Conservation (phyloP, 208 protist genomes). For the Crithidia thermophila region DNA sequence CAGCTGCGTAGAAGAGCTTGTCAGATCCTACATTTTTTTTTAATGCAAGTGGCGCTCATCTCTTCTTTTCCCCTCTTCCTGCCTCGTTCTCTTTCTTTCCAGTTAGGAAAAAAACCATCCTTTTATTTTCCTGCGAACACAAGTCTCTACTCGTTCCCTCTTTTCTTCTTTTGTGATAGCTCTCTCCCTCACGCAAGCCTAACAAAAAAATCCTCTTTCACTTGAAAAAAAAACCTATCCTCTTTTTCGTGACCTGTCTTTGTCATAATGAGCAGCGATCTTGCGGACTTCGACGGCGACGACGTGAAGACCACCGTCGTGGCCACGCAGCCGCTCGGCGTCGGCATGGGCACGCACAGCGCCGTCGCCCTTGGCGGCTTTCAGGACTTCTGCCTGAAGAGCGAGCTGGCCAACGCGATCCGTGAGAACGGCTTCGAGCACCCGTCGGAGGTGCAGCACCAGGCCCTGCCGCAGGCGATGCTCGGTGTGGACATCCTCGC, state of each 20-base stretch:
- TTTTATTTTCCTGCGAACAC: too few relatives aligned
- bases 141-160: too few relatives aligned
- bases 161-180: too few relatives aligned
- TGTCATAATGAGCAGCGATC: constrained; percentile 70
- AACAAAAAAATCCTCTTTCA: too few relatives aligned
- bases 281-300: constrained; percentile 93
- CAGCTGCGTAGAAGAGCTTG: too few relatives aligned
- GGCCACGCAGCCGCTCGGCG: constrained; percentile 63
- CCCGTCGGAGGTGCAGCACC: constrained; percentile 97
- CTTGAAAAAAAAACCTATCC: too few relatives aligned
- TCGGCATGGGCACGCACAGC: constrained; percentile 88
- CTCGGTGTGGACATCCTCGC: constrained; percentile 98
- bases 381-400: constrained; percentile 99
- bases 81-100: background rate
- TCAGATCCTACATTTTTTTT: constrained; percentile 4
- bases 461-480: constrained; percentile 98
- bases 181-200: too few relatives aligned
- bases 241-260: too few relatives aligned
- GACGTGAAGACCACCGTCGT: constrained; percentile 80
- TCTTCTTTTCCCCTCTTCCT: constrained; percentile 1
- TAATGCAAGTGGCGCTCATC: too few relatives aligned
- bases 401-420: constrained; percentile 98
- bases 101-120: too few relatives aligned
- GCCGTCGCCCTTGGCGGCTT: constrained; percentile 96
- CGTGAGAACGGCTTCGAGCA: constrained; percentile 94